Conservation (phyloP, 169 alveolate genomes). For the Cryptosporidium baileyi region DNA sequence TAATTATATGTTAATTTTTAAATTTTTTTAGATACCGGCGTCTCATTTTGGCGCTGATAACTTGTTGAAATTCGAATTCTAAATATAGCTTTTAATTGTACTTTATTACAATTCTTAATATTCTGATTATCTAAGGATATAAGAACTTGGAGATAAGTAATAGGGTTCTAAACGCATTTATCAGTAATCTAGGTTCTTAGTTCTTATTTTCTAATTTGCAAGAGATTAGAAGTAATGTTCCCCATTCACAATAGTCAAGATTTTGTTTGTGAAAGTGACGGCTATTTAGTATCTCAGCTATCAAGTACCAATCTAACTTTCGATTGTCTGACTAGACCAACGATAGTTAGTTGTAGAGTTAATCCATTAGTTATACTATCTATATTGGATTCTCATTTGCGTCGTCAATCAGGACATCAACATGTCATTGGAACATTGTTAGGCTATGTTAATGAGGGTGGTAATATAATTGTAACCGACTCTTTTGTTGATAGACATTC, state of each 20-base stretch:
- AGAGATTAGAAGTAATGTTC: neutral
- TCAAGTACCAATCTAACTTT: conserved; percentile 8
- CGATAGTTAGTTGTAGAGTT: conserved; percentile 82
- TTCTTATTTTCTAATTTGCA: too few species aligned
- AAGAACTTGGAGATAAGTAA: too few species aligned
- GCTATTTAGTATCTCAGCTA: conserved; percentile 34
- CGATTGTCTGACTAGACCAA: conserved; percentile 5
- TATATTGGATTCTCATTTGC: conserved; percentile 87
- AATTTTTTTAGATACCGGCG: too few species aligned
- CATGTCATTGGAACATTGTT: conserved; percentile 88
- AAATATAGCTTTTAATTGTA: too few species aligned
- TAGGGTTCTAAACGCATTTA: too few species aligned
- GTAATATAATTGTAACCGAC: conserved; percentile 87
- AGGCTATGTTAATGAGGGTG: conserved; percentile 87
- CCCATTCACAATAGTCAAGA: neutral
- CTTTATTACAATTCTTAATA: too few species aligned
- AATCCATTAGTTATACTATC: conserved; percentile 89
- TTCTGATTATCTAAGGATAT: too few species aligned
- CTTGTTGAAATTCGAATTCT: too few species aligned
- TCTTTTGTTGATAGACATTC: conserved; percentile 91
- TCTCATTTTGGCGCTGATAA: too few species aligned
- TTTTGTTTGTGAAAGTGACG: conserved; percentile 32
- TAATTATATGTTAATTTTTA: too few species aligned
- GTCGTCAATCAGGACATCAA: conserved; percentile 88
- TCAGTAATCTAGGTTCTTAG: too few species aligned